Conservation (phyloP, 2,329 filamentous ascomycete species). For the Nemania diffusa region DNA sequence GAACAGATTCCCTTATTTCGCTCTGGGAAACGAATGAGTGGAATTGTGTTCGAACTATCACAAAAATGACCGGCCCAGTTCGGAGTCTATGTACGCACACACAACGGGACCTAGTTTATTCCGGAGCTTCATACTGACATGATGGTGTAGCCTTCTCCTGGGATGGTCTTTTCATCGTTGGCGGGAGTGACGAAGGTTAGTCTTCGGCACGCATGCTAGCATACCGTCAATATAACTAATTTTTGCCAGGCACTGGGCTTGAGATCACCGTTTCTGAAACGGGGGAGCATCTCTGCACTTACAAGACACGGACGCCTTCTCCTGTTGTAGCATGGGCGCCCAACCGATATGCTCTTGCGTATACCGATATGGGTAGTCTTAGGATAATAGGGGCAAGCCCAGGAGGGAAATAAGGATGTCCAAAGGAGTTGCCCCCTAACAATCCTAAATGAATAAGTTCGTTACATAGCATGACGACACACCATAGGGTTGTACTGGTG, state of each 20-base stretch:
- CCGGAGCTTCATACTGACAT: constrained; percentile 40
- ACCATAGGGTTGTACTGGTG: neutral
- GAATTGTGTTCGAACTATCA: constrained; percentile 78
- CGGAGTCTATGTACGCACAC: constrained; percentile 69
- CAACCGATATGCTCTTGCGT: constrained; percentile 77
- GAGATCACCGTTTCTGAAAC: constrained; percentile 78
- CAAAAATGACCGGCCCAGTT: constrained; percentile 75
- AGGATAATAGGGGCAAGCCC: constrained; percentile 73
- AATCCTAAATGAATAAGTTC: constrained; percentile 8
- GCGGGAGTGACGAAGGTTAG: constrained; percentile 77
- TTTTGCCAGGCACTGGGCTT: constrained; percentile 64
- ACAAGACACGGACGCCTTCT: constrained; percentile 73
- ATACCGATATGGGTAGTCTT: constrained; percentile 74
- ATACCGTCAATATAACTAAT: constrained; percentile 32
- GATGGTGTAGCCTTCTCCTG: constrained; percentile 73
- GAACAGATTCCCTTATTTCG: constrained; percentile 78
- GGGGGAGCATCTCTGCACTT: constrained; percentile 76
- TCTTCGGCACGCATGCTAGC: constrained; percentile 13
- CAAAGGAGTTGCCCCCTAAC: constrained; percentile 3
- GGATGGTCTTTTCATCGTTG: constrained; percentile 79
- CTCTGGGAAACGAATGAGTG: constrained; percentile 83
- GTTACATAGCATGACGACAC: neutral
- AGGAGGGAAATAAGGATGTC: constrained; percentile 54
- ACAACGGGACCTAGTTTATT: neutral
- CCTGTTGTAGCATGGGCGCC: constrained; percentile 81